Base-by-base conservation (phyloP, 495 filamentous ascomycete species). In the Barbatosphaeria neglecta region DNA sequence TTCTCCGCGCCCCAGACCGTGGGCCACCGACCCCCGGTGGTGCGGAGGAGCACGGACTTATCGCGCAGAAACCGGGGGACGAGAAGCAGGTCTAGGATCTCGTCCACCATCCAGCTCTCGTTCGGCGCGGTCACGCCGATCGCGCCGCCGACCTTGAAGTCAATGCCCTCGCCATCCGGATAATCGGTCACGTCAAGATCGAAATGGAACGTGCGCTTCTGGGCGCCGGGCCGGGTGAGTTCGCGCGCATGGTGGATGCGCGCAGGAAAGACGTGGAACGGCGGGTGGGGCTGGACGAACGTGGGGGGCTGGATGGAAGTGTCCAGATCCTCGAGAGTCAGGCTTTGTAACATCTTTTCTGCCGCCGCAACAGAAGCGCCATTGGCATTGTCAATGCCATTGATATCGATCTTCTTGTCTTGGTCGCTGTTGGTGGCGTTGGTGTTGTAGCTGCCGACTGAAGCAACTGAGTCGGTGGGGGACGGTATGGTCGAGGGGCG, bases 1-100 rank as follows among this genome's bases (percentile, higher is more conserved):
- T 86, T 57, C 23, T 96, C 90, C n/a, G 92, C 84, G 18, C 90
- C 90, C 92, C 93, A 98, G 39, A 98, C 92, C 9, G 92, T 97
- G 2, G 92, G 92, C 92, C 92, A 98, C 8, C 92, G 73, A 15
- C 93, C 93, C 27, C 72, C 75, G 19, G 71, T 77, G 2, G 92
- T 98, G 53, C 79, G 77, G 33, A 97, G 65, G 13, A 81, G 66
- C 19, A 95, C 73, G 15, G 82, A 81, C 64, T 84, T 89, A 57
- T 94, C 86, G 35, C 90, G 80, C 44, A 92, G 74, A 47, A 76
- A 82, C 25, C 74, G 76, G 4, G 87, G 86, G 16, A 96, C 74
- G 44, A 83, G 69, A 6, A 98, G 80, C 13, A 83, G 66, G 52
- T 95, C 78, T 54, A 98, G 73, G 24, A 96, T 69, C 31, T 90